These are phyloP conservation scores for Suillus americanus DNA, from an alignment of 768 basidiomycete species.

Conservation along the genomic window DNA sequence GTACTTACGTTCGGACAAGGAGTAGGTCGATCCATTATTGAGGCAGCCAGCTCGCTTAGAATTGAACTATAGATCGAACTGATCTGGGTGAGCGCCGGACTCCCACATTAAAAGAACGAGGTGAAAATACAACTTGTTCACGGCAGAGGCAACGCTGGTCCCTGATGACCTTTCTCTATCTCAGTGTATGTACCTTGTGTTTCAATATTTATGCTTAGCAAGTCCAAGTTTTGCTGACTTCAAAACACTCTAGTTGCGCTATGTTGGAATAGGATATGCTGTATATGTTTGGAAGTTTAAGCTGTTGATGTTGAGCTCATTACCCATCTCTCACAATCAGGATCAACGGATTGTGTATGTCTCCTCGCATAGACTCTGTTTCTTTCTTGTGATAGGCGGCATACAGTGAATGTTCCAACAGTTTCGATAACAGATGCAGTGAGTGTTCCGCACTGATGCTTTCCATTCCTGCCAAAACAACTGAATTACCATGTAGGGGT, in stretches of 20 bases:
- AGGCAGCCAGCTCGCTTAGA: background rate
- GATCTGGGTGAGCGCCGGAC: background rate
- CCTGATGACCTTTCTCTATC: background rate
- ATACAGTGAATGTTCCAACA: background rate
- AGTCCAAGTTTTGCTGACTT: background rate
- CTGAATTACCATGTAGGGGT: no score
- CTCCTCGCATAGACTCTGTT: background rate
- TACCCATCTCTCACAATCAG: background rate
- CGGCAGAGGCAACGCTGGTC: background rate
- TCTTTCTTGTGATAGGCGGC: background rate
- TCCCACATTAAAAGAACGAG: background rate
- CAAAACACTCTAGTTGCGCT: background rate
- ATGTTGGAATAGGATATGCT: background rate
- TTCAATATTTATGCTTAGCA: background rate
- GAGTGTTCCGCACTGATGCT: no score
- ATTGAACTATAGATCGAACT: background rate
- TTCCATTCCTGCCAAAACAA: no score
- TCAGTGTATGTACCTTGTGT: background rate
- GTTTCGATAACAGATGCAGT: background rate
- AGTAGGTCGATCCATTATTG: background rate
- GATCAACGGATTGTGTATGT: background rate
- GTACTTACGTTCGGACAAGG: background rate
- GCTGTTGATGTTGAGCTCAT: background rate
- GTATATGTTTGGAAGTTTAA: background rate
- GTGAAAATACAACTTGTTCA: background rate